phyloP scores from a whole-genome alignment of 75 land plant species.

The Selaginella moellendorffii region DNA sequence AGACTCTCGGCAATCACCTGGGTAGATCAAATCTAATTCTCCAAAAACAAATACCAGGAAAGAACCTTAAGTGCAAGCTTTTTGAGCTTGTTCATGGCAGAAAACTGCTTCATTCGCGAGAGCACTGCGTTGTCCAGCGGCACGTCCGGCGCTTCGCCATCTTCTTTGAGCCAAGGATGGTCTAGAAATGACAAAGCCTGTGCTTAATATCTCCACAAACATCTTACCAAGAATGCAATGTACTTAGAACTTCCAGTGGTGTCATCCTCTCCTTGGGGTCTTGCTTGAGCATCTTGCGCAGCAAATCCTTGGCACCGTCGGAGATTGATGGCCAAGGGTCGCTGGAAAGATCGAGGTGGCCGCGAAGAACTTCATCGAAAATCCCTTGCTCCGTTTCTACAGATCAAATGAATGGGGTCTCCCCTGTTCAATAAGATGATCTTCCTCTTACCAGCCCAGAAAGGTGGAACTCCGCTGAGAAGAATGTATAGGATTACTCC shows the following conservation, averaged over 20 bases:
- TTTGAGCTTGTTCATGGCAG: slow-evolving; percentile 68
- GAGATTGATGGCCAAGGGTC: slow-evolving; percentile 8
- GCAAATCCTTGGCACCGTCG: neutral
- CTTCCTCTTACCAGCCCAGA: slow-evolving; percentile 1
- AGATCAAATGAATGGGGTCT: neutral
- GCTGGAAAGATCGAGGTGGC: neutral
- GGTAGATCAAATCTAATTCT: slow-evolving; percentile 1
- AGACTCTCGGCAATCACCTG: slow-evolving; percentile 79
- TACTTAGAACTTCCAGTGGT: neutral
- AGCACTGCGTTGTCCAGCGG: slow-evolving; percentile 63
- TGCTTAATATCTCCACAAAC: neutral
- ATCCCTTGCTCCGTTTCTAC: slow-evolving; percentile 9
- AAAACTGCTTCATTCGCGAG: slow-evolving; percentile 54
- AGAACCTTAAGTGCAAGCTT: slow-evolving; percentile 62
- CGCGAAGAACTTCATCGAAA: neutral
- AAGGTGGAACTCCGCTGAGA: slow-evolving; percentile 4
- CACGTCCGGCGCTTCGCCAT: slow-evolving; percentile 67
- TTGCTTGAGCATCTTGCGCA: slow-evolving; percentile 9
- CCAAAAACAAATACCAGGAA: neutral
- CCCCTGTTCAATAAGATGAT: neutral
- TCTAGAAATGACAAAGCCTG: too few relatives aligned
- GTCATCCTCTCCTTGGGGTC: neutral
- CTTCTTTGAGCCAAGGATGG: slow-evolving; percentile 69
- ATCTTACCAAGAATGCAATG: neutral
- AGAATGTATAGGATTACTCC: slow-evolving; percentile 2